phyloP scores from a whole-genome alignment of 2,329 filamentous ascomycete genomes.

The Penicillium sp. region DNA sequence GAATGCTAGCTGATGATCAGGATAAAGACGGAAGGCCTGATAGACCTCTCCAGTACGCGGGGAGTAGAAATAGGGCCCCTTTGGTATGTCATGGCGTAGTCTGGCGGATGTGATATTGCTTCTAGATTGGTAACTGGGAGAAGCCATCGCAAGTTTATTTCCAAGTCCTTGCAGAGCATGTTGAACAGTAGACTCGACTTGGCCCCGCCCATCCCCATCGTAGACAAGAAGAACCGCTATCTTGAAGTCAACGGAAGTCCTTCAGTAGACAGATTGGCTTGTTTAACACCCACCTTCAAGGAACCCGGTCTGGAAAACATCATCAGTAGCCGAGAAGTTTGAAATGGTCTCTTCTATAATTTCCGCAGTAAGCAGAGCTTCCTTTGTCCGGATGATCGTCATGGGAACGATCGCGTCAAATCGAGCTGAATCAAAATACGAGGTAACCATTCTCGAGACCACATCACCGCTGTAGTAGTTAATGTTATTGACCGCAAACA shows the following conservation, averaged over 20 bases:
- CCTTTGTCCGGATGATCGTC: constrained; percentile 10
- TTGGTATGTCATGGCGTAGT: constrained; percentile 25
- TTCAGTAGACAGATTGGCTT: background rate
- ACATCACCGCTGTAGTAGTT: constrained; percentile 24
- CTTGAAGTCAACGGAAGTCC: background rate
- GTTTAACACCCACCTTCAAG: constrained; percentile 3
- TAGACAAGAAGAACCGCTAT: constrained; percentile 4
- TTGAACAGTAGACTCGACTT: background rate
- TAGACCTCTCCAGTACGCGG: constrained; percentile 38
- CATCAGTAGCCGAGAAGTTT: constrained; percentile 11
- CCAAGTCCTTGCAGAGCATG: background rate
- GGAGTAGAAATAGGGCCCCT: constrained; percentile 46
- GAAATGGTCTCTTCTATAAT: constrained; percentile 7
- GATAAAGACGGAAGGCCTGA: constrained; percentile 44
- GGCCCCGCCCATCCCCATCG: background rate
- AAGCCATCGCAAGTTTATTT: constrained; percentile 3
- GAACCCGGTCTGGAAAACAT: constrained; percentile 16
- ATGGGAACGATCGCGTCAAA: constrained; percentile 12
- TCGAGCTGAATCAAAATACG: background rate
- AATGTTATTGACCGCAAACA: constrained; percentile 23
- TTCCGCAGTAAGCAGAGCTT: background rate
- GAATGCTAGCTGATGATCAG: constrained; percentile 44
- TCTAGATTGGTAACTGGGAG: background rate
- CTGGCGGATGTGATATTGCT: background rate
- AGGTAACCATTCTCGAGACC: constrained; percentile 9